phyloP scores from a whole-genome alignment of 352 stramenopile species.

The Globisporangium paroecandrum region DNA sequence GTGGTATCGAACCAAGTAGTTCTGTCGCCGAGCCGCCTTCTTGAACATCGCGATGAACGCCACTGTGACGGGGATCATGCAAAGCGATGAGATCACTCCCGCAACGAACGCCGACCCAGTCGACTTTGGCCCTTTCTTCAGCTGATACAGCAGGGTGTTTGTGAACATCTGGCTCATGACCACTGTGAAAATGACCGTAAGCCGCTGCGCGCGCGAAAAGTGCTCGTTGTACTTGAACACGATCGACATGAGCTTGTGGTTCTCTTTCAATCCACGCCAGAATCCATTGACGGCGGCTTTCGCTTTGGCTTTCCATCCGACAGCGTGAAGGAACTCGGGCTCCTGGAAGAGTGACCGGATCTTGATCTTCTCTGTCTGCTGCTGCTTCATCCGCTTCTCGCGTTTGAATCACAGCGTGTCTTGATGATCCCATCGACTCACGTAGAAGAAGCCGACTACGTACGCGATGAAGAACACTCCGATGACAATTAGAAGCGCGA shows the following conservation, averaged over 20 bases:
- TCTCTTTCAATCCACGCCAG: constrained; percentile 46
- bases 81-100: constrained; percentile 55
- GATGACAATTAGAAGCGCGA: constrained; percentile 51
- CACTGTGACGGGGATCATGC: constrained; percentile 60
- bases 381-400: constrained; percentile 31
- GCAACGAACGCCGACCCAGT: constrained; percentile 47
- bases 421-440: constrained; percentile 51
- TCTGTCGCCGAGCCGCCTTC: constrained; percentile 52
- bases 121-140: constrained; percentile 44
- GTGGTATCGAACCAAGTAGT: constrained; percentile 62
- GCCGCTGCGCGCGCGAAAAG: constrained; percentile 52
- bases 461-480: constrained; percentile 51
- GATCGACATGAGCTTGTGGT: constrained; percentile 70
- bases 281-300: constrained; percentile 38
- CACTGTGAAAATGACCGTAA: constrained; percentile 70
- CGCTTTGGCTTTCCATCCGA: constrained; percentile 40
- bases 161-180: constrained; percentile 75
- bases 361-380: constrained; percentile 53
- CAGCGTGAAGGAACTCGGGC: constrained; percentile 53
- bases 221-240: constrained; percentile 74
- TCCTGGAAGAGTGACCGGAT: constrained; percentile 57
- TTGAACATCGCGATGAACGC: constrained; percentile 75
- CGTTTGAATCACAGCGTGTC: constrained; percentile 36
- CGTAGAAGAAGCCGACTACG: constrained; percentile 49
- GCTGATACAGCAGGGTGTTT: constrained; percentile 59